Evolutionary conservation across 75 land plant species (phyloP).

Genomic region (Adiantum capillusveneris): DNA sequence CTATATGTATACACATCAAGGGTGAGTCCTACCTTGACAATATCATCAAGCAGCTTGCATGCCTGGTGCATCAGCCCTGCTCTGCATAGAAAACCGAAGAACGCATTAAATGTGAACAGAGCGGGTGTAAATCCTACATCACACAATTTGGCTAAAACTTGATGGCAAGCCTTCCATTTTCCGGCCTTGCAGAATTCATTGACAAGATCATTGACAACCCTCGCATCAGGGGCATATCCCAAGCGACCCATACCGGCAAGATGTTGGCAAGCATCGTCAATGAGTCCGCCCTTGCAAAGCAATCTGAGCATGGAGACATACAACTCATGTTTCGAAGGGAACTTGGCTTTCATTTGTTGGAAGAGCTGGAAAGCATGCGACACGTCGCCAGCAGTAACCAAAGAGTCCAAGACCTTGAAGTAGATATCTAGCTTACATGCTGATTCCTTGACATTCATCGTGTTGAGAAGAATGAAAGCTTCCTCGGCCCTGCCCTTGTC

Average conservation of each 20-base stretch:
- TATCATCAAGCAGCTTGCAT: conserved; percentile 22
- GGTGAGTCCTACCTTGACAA: conserved; percentile 24
- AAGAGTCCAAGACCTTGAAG: not conserved
- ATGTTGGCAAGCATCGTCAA: conserved; percentile 26
- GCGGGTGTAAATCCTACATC: conserved; percentile 16
- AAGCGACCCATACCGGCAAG: conserved; percentile 27
- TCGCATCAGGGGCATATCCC: conserved; percentile 11
- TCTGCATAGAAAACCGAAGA: conserved; percentile 29
- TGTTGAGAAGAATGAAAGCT: not conserved
- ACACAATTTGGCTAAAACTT: conserved; percentile 26
- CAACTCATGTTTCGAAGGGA: not conserved
- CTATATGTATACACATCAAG: conserved; percentile 49
- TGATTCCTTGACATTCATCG: not conserved
- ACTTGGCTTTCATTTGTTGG: not conserved
- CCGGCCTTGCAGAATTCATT: conserved; percentile 39
- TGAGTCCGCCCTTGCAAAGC: conserved; percentile 25
- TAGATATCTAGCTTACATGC: not conserved
- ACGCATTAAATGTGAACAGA: conserved; percentile 30
- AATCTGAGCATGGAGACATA: conserved; percentile 5
- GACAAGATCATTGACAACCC: conserved; percentile 28
- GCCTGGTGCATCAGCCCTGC: conserved; percentile 20
- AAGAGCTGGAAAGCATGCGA: not conserved
- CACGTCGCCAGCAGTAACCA: not conserved
- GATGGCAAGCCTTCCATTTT: conserved; percentile 24
- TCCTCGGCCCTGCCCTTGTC: conserved; percentile 20